Percentiles rank a stretch among this genome's conserved stretches.
Conservation (phyloP, 1,139 yeast species). For the Nadsonia starkeyi-henricii region DNA sequence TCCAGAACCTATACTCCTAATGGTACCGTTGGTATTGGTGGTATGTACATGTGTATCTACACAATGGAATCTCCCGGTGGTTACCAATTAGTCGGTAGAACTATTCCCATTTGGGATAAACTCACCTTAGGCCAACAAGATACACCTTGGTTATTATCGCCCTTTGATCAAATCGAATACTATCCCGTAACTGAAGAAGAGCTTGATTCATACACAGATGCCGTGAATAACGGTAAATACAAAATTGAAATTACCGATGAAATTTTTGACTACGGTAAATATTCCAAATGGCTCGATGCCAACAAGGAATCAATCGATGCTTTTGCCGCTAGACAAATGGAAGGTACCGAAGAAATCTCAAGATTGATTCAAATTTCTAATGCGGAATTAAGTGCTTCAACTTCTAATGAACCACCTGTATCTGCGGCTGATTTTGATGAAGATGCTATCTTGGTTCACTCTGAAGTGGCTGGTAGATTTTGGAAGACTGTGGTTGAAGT, state of each 20-base stretch:
- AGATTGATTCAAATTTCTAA: constrained; percentile 71
- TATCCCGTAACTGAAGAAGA: constrained; percentile 82
- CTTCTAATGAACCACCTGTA: constrained; percentile 24
- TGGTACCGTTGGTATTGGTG: constrained; percentile 96
- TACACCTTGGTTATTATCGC: constrained; percentile 79
- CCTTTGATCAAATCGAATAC: constrained; percentile 89
- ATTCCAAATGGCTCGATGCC: constrained; percentile 62
- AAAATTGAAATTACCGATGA: constrained; percentile 60
- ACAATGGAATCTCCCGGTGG: constrained; percentile 99
- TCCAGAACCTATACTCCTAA: constrained; percentile 92
- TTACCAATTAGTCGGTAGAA: constrained; percentile 89
- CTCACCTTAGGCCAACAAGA: constrained; percentile 60
- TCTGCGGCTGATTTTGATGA: constrained; percentile 37
- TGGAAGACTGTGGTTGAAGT: constrained; percentile 81
- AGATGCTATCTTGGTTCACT: constrained; percentile 68
- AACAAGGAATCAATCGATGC: constrained; percentile 59
- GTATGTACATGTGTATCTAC: constrained; percentile 96
- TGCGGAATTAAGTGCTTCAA: constrained; percentile 42
- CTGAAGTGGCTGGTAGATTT: constrained; percentile 91
- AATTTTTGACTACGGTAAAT: constrained; percentile 70
- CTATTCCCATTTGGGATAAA: constrained; percentile 96
- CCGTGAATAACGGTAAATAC: constrained; percentile 71
- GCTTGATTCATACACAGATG: constrained; percentile 55
- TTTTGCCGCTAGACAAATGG: constrained; percentile 61
- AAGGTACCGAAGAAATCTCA: constrained; percentile 73